phyloP scores from a whole-genome alignment of 2,329 filamentous ascomycete genomes.

The Pyrenochaeta sp. region DNA sequence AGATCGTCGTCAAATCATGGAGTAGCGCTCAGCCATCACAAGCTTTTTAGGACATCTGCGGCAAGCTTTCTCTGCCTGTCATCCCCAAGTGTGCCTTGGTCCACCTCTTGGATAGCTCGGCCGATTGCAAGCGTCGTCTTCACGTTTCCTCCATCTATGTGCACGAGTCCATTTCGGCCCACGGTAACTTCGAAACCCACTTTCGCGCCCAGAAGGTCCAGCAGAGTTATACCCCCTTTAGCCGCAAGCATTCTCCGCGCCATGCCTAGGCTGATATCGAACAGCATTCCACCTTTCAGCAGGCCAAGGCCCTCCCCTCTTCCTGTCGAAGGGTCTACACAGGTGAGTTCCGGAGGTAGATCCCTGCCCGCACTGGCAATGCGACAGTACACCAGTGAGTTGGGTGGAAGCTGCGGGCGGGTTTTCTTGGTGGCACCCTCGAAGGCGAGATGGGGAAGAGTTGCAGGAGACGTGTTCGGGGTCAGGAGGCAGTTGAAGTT shows the following conservation, averaged over 20 bases:
- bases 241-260: conserved; percentile 77
- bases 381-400: conserved; percentile 88
- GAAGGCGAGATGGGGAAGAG: conserved; percentile 89
- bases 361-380: conserved; percentile 68
- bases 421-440: conserved; percentile 93
- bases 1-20: background rate
- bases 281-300: conserved; percentile 85
- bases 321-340: conserved; percentile 84
- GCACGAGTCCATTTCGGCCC: conserved; percentile 89
- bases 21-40: conserved; percentile 37
- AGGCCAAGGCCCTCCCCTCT: conserved; percentile 89
- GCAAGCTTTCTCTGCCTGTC: conserved; percentile 77
- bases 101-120: conserved; percentile 78
- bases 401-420: conserved; percentile 76
- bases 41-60: conserved; percentile 69
- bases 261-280: conserved; percentile 79
- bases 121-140: conserved; percentile 81
- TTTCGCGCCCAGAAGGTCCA: conserved; percentile 84
- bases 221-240: conserved; percentile 69
- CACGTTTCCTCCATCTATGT: conserved; percentile 82
- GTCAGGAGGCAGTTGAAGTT: conserved; percentile 82
- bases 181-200: conserved; percentile 93
- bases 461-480: conserved; percentile 67
- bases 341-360: conserved; percentile 90
- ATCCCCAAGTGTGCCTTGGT: conserved; percentile 69